Conservation (phyloP, 352 stramenopile species). For the Paralagenidium karlingii region DNA sequence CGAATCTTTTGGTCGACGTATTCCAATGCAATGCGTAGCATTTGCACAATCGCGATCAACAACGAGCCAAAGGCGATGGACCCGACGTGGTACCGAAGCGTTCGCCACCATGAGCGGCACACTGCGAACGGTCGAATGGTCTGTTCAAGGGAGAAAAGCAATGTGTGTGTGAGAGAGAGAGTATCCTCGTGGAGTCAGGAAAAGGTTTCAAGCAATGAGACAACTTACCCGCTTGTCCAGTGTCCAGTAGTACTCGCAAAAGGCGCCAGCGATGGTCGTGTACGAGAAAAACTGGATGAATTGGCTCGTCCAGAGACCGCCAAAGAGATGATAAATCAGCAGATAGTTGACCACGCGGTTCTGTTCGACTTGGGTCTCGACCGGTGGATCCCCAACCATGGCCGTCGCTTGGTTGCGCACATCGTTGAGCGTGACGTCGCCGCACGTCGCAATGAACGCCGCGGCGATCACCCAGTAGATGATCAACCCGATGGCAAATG, state of each 20-base stretch:
- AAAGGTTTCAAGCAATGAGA: too few species aligned
- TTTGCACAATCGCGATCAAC: conserved; percentile 78
- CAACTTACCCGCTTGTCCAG: conserved; percentile 56
- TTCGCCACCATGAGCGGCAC: conserved; percentile 42
- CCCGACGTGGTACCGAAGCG: conserved; percentile 66
- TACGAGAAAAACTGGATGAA: conserved; percentile 73
- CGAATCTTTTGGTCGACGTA: conserved; percentile 75
- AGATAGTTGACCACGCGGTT: conserved; percentile 61
- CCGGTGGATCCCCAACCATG: conserved; percentile 1
- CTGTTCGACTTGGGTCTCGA: conserved; percentile 28
- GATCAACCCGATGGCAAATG: conserved; percentile 51
- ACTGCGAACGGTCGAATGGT: conserved; percentile 30
- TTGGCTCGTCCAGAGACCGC: conserved; percentile 74
- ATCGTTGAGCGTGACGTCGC: conserved; percentile 31
- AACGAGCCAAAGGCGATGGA: conserved; percentile 80
- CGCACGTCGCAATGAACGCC: conserved; percentile 66
- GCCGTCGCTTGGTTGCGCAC: conserved; percentile 15
- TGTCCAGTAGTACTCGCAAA: conserved; percentile 84
- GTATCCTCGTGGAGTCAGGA: too few species aligned
- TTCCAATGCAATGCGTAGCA: conserved; percentile 52
- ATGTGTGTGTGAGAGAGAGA: too few species aligned
- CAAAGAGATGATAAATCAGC: conserved; percentile 78
- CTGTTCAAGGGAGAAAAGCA: too few species aligned
- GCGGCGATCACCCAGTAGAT: conserved; percentile 67
- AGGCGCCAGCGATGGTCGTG: conserved; percentile 60